These are phyloP conservation scores for Perkinsus marinus DNA, from an alignment of 169 alveolate species.

Conservation along the genomic window DNA sequence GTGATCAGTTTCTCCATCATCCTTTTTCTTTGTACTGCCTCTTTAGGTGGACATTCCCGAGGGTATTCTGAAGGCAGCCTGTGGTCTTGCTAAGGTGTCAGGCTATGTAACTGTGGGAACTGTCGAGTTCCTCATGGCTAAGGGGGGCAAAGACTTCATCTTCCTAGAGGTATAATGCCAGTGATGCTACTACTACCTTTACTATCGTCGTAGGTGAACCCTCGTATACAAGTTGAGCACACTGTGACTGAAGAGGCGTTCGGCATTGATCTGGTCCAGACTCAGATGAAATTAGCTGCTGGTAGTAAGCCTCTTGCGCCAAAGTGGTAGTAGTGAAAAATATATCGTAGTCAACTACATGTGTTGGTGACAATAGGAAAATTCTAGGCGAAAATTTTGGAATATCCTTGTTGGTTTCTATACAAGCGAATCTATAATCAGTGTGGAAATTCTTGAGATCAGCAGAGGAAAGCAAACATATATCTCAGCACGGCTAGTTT, in stretches of 20 bases:
- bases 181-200: neutral
- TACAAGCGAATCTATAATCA: no score
- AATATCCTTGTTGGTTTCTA: no score
- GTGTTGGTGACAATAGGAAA: no score
- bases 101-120: neutral
- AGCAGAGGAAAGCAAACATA: no score
- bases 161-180: neutral
- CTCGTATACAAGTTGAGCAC: slow-evolving; percentile 72
- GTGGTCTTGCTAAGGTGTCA: slow-evolving; percentile 1
- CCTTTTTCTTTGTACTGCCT: neutral
- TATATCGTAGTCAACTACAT: no score
- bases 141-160: neutral
- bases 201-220: slow-evolving; percentile 55
- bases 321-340: no score
- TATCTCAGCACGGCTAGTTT: no score
- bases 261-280: slow-evolving; percentile 61
- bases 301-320: neutral
- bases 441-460: no score
- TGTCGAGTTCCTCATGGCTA: neutral
- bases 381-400: no score
- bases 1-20: no score
- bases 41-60: neutral
- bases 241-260: slow-evolving; percentile 64
- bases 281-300: slow-evolving; percentile 54
- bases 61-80: neutral